Conservation (phyloP, 495 filamentous ascomycete species). For the Penicillium ucsense region DNA sequence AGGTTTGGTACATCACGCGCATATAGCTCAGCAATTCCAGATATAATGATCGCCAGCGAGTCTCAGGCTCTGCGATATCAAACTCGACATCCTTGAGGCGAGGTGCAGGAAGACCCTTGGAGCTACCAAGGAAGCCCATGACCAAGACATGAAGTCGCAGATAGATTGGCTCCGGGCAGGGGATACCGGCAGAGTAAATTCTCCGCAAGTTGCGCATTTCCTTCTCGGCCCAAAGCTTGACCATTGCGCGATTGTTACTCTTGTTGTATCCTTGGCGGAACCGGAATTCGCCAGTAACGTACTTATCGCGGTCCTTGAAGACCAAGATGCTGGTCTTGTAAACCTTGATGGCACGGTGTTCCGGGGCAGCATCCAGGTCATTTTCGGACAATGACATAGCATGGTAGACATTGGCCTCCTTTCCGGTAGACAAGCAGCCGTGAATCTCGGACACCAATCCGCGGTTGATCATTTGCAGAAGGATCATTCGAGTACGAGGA, state of each 20-base stretch:
- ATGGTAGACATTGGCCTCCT: slow-evolving; percentile 96
- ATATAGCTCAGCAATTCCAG: slow-evolving; percentile 77
- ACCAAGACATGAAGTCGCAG: slow-evolving; percentile 84
- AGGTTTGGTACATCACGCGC: slow-evolving; percentile 83
- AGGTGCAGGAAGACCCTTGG: slow-evolving; percentile 76
- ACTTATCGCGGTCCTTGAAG: slow-evolving; percentile 94
- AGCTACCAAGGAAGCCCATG: slow-evolving; percentile 87
- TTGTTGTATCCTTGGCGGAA: slow-evolving; percentile 81
- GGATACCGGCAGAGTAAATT: slow-evolving; percentile 71
- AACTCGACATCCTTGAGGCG: slow-evolving; percentile 68
- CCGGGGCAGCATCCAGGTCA: slow-evolving; percentile 28
- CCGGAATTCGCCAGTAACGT: slow-evolving; percentile 85
- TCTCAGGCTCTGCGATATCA: slow-evolving; percentile 42
- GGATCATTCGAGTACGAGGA: slow-evolving; percentile 85
- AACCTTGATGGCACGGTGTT: slow-evolving; percentile 84
- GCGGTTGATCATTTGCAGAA: slow-evolving; percentile 89
- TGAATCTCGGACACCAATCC: slow-evolving; percentile 74
- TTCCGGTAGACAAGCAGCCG: slow-evolving; percentile 87
- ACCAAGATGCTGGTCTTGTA: slow-evolving; percentile 96
- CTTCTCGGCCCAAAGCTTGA: slow-evolving; percentile 97
- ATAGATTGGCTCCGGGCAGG: slow-evolving; percentile 79
- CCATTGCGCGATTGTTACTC: slow-evolving; percentile 86
- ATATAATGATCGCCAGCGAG: slow-evolving; percentile 67
- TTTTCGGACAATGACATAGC: slow-evolving; percentile 47
- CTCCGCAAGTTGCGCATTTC: slow-evolving; percentile 90